Percentiles rank a stretch among this genome's conserved stretches.
phyloP scores from a whole-genome alignment of 805 yeast species.

The Cyberlindnera japonica region DNA sequence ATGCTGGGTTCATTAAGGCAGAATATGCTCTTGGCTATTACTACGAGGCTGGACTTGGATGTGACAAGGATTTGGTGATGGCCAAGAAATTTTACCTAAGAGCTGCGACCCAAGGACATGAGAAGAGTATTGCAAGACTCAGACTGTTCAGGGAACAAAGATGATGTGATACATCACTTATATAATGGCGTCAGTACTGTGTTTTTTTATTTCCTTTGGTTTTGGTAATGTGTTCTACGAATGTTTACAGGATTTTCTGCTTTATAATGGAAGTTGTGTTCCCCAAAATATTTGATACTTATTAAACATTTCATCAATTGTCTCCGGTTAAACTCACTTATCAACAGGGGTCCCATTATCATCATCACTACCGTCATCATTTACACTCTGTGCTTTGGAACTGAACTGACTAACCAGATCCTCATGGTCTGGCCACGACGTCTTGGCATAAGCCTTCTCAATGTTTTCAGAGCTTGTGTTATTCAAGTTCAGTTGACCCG shows the following conservation, averaged over 20 bases:
- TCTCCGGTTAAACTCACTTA: background rate
- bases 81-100: conserved; percentile 50
- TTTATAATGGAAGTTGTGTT: too few species aligned
- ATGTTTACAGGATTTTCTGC: background rate
- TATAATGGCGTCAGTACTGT: background rate
- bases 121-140: conserved; percentile 43
- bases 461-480: conserved; percentile 4
- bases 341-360: background rate
- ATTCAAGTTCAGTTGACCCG: conserved; percentile 10
- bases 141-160: conserved; percentile 8
- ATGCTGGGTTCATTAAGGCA: conserved; percentile 56
- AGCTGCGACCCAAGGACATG: conserved; percentile 62
- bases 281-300: too few species aligned
- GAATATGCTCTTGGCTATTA: conserved; percentile 69
- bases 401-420: background rate
- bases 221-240: background rate
- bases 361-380: background rate
- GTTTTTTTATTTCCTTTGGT: background rate
- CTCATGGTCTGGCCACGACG: conserved; percentile 6
- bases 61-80: conserved; percentile 36
- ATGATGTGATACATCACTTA: background rate
- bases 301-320: too few species aligned
- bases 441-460: conserved; percentile 1
- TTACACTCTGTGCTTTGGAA: conserved; percentile 1
- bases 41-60: conserved; percentile 63